phyloP scores from a whole-genome alignment of 129 eudicot species.

The Calendula officinalis region DNA sequence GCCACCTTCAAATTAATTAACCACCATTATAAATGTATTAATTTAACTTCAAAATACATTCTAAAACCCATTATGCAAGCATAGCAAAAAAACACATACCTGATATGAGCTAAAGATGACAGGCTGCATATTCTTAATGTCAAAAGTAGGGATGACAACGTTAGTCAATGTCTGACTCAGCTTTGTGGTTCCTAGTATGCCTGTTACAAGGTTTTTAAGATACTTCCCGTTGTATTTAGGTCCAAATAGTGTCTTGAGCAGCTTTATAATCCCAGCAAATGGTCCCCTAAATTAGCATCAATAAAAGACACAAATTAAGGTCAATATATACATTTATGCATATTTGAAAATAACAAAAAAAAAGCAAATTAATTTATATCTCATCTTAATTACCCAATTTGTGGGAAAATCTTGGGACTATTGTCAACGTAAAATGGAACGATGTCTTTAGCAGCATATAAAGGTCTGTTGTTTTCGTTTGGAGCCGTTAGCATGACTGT shows the following conservation, averaged over 20 bases:
- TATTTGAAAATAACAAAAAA: background rate
- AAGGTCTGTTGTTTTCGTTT: conserved; percentile 37
- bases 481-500: conserved; percentile 56
- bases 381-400: conserved; percentile 29
- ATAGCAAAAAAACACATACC: conserved; percentile 20
- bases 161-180: conserved; percentile 46
- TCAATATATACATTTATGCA: background rate
- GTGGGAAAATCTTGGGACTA: conserved; percentile 54
- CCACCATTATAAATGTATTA: background rate
- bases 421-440: conserved; percentile 42
- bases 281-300: conserved; percentile 36
- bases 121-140: conserved; percentile 58
- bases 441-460: conserved; percentile 53
- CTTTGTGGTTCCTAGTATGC: conserved; percentile 26
- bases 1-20: conserved; percentile 23
- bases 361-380: background rate
- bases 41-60: background rate
- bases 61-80: background rate
- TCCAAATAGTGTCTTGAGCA: conserved; percentile 20
- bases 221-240: conserved; percentile 52
- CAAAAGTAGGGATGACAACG: conserved; percentile 35
- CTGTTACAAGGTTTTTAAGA: conserved; percentile 23
- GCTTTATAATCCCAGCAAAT: conserved; percentile 23
- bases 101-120: conserved; percentile 49
- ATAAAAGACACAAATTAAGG: background rate